These are phyloP conservation scores for Melanogaster broomeanus DNA, from an alignment of 768 basidiomycete species.

Conservation along the genomic window DNA sequence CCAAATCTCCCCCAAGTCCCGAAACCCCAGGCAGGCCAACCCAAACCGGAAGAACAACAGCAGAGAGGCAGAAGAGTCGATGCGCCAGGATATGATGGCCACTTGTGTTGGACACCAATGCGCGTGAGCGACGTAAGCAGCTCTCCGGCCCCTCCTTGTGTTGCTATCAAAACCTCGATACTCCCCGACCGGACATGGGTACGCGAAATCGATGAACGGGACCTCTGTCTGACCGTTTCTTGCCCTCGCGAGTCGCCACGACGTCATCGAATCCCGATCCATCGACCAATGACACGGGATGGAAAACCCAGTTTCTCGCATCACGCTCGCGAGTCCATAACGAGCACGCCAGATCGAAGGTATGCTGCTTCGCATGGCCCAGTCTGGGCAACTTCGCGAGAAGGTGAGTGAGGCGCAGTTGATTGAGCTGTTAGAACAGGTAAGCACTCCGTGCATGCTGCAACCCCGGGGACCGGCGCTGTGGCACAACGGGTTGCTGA, in stretches of 20 bases:
- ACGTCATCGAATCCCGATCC: too few relatives aligned
- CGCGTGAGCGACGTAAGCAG: constrained; percentile 74
- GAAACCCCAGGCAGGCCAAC: constrained; percentile 41
- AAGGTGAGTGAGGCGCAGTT: constrained; percentile 79
- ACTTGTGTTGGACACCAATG: constrained; percentile 76
- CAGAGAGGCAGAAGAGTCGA: constrained; percentile 72
- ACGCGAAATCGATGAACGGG: not conserved
- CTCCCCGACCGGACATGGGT: too few relatives aligned
- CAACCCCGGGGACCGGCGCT: not conserved
- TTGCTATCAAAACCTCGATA: too few relatives aligned
- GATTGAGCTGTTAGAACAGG: constrained; percentile 86
- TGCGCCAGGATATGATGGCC: constrained; percentile 74
- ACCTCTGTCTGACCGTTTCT: too few relatives aligned
- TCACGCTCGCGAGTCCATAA: constrained; percentile 82
- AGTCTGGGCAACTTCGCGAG: constrained; percentile 77
- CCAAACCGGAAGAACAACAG: constrained; percentile 52
- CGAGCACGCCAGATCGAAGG: constrained; percentile 79
- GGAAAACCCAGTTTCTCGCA: constrained; percentile 74
- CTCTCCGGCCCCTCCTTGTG: not conserved
- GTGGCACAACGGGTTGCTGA: constrained; percentile 4
- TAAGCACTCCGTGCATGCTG: constrained; percentile 27
- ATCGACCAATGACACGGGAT: not conserved
- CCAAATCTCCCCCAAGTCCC: constrained; percentile 28
- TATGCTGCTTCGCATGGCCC: constrained; percentile 80
- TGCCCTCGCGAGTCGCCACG: too few relatives aligned